Evolutionary conservation across 1,284 basidiomycete species (phyloP).

Genomic region (Termitomyces sp.): DNA sequence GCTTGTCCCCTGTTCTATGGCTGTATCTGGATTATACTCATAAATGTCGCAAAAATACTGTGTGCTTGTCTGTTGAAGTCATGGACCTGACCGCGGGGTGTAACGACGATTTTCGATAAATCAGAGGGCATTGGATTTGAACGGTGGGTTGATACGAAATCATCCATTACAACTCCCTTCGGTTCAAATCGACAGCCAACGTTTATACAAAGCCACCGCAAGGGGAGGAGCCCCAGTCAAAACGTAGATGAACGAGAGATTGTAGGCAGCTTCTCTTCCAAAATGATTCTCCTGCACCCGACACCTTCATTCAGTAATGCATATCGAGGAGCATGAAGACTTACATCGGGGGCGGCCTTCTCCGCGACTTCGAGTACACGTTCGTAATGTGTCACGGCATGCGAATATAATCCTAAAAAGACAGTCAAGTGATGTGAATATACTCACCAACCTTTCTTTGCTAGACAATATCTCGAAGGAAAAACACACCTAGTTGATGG

Average conservation of each 20-base stretch:
- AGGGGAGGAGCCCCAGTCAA: slow-evolving; percentile 69
- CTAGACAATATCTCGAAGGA: neutral
- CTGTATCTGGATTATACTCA: no score
- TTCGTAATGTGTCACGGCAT: slow-evolving; percentile 83
- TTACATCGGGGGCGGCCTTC: slow-evolving; percentile 21
- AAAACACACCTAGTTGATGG: slow-evolving; percentile 75
- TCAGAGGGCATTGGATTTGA: no score
- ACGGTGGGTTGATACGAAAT: no score
- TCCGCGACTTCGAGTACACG: slow-evolving; percentile 63
- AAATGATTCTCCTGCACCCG: slow-evolving; percentile 39
- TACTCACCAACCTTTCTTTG: no score
- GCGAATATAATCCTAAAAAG: slow-evolving; percentile 64
- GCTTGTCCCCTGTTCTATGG: no score
- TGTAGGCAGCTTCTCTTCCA: slow-evolving; percentile 80
- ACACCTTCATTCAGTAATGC: neutral
- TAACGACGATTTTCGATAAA: no score
- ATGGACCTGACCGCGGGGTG: no score
- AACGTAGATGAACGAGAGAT: slow-evolving; percentile 78
- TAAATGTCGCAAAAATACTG: no score
- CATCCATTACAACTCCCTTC: no score
- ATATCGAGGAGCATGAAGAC: neutral
- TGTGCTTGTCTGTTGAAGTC: no score
- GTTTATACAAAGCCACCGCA: slow-evolving; percentile 59
- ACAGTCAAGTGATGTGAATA: no score
- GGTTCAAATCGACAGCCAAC: slow-evolving; percentile 61